Evolutionary conservation across 2,329 filamentous ascomycete genomes (phyloP), one percentile per base, ranked within the genome.

Genomic region (Reticulascus tulasneorum): DNA sequence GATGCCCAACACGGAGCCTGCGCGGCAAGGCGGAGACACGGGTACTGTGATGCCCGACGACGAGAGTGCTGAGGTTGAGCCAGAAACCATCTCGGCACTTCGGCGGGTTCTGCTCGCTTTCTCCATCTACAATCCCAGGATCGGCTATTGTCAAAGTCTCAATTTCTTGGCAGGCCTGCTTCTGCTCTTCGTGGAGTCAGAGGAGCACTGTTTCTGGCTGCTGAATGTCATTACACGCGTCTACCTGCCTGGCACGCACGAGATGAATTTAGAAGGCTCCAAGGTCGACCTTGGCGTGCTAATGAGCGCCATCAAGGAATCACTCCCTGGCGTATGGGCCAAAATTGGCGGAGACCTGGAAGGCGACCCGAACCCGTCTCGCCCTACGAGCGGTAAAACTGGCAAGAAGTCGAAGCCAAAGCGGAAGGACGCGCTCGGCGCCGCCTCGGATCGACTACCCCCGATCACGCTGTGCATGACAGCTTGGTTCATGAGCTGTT

Each of bases 401-500:
- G 29, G 32, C 4, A 44, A 46, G 30, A 58, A 56, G 24, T 48
- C 56, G 4, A 65, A 59, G 38, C 53, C 62, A 37, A 58, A 59
- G 36, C 60, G 64, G 21, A 66, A 56, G 38, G 63, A 64, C 18
- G 52, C 58, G 35, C 55, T 57, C 26, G 59, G 52, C 27, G 63
- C 64, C 29, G 60, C 67, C 9, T 66, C 64, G 4, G 63, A 66
- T 32, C 75, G 84, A 5, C 73, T 96, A 9, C 91, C 91, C 0
- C 90, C 91, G 10, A 91, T 97, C 47, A 93, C 87, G 1, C 74
- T 97, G 6, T 94, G 89, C 49, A 88, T 93, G 60, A 95, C 90
- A 9, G 86, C 90, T 5, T 97, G 91, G 91, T 94, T 97, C 60
- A 96, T 97, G 91, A 94, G 86, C 31, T 86, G 93, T 51, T 96